Percentiles rank a stretch among this genome's conserved stretches.
These are phyloP conservation scores for Naganishia cerealis DNA, from an alignment of 1,284 basidiomycete species.

Conservation along the genomic window DNA sequence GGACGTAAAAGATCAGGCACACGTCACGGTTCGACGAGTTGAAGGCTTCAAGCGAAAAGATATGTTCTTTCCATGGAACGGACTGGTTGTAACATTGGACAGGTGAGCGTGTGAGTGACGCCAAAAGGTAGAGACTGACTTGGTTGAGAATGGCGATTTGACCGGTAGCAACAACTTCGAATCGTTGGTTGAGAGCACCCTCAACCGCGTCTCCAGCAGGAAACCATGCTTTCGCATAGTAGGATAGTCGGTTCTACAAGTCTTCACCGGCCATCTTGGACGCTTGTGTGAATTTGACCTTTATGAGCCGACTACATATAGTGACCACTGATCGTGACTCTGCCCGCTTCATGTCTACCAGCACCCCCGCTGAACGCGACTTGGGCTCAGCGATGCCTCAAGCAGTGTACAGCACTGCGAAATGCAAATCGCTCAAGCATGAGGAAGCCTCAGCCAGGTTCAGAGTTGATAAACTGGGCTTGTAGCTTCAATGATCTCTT, in stretches of 20 bases:
- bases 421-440: no score
- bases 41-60: conserved; percentile 75
- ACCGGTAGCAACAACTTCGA: conserved; percentile 68
- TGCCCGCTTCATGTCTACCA: no score
- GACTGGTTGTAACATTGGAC: conserved; percentile 38
- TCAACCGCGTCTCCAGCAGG: conserved; percentile 83
- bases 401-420: no score
- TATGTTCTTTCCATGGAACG: conserved; percentile 70
- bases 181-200: conserved; percentile 65
- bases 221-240: conserved; percentile 85
- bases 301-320: no score
- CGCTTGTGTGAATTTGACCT: conserved; percentile 76
- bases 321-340: no score
- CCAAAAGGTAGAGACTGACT: conserved; percentile 54
- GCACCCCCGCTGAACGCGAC: no score
- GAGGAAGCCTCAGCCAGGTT: no score
- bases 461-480: no score
- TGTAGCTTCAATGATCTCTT: no score
- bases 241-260: conserved; percentile 76
- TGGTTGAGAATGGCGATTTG: conserved; percentile 78
- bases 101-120: conserved; percentile 22
- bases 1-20: conserved; percentile 65
- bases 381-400: no score
- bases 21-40: conserved; percentile 37
- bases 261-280: conserved; percentile 82